Base-by-base conservation (phyloP, 2,329 filamentous ascomycete species). In the Grosmannia penicillata region DNA sequence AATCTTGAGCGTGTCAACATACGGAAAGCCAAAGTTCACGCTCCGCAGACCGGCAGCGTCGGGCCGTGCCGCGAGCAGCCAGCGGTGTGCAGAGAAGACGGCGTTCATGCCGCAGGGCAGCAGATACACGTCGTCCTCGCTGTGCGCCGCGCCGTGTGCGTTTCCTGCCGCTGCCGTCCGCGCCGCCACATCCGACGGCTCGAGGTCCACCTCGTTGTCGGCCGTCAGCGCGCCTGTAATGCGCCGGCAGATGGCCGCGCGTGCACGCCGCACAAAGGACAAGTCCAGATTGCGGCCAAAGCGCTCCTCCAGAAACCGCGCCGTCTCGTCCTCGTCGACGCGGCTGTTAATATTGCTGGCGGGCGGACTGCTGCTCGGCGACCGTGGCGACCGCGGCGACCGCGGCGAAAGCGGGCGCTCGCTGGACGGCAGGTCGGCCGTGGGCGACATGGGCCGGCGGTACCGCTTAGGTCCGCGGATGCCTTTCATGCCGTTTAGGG, bases 1-100 rank as follows among this genome's bases (percentile, higher is more conserved):
- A 36, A 95, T 84, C 56, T 98, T 98, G 39, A 96, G 69, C 0
- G 91, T 95, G 57, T 98, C 91, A 37, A 95, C 84, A 50, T 98
- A 98, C 0, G 91, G 86, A 49, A 98, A 98, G n/a, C 91, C 91
- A 52, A 85, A 95, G 51, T 81, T 87, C 53, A 98, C 76, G 56
- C 85, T 93, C 57, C 83, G 82, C 43, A 72, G 43, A 15, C 26
- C 53, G 8, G 67, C 61, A 4, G 76, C 75, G 24, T 46, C 44
- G 3, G 41, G 41, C 27, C 78, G 72, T 1, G 74, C 68, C 37
- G 65, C 62, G 45, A 89, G 62, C 36, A 95, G 63, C 31, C 73
- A 74, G 35, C 80, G 76, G 54, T 98, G 91, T 0, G 82, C 71
- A 49, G 84, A 85, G 62, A 85, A 98, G 32, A 98, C 95, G 37